phyloP scores from a whole-genome alignment of 1,139 yeast species.

The Blastobotrys raffinosifermentans region DNA sequence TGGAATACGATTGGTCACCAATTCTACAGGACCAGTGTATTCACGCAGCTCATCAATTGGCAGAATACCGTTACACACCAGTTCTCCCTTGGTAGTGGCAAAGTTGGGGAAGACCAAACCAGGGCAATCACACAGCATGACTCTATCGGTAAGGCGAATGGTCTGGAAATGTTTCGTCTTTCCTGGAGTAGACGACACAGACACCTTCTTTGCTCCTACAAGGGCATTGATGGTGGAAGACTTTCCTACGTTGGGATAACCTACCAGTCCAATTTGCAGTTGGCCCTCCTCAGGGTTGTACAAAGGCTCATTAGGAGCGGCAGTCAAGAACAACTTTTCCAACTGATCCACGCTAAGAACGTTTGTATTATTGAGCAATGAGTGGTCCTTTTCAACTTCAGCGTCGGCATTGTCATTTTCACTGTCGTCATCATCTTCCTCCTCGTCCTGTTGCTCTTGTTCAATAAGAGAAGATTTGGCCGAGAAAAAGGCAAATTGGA shows the following conservation, averaged over 20 bases:
- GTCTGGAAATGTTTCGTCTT: slow-evolving; percentile 99
- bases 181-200: slow-evolving; percentile 98
- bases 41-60: slow-evolving; percentile 97
- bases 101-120: slow-evolving; percentile 98
- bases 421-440: slow-evolving; percentile 15
- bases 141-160: slow-evolving; percentile 73
- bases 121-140: slow-evolving; percentile 95
- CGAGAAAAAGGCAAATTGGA: slow-evolving; percentile 86
- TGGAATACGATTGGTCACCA: slow-evolving; percentile 86
- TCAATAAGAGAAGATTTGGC: slow-evolving; percentile 61
- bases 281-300: slow-evolving; percentile 41
- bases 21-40: slow-evolving; percentile 81
- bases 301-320: slow-evolving; percentile 63
- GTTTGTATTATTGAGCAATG: slow-evolving; percentile 38
- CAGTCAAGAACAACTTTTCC: slow-evolving; percentile 70
- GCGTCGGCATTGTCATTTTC: slow-evolving; percentile 30
- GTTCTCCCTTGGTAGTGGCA: slow-evolving; percentile 93
- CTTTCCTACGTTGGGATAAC: slow-evolving; percentile 85
- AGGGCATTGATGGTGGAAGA: slow-evolving; percentile 92
- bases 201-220: slow-evolving; percentile 93
- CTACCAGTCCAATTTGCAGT: slow-evolving; percentile 90
- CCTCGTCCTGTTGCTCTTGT: slow-evolving; percentile 18
- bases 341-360: slow-evolving; percentile 80
- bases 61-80: slow-evolving; percentile 95
- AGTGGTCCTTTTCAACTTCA: slow-evolving; percentile 29